These are phyloP conservation scores for Millerago galiae DNA, from an alignment of 805 yeast genomes.

Conservation along the genomic window DNA sequence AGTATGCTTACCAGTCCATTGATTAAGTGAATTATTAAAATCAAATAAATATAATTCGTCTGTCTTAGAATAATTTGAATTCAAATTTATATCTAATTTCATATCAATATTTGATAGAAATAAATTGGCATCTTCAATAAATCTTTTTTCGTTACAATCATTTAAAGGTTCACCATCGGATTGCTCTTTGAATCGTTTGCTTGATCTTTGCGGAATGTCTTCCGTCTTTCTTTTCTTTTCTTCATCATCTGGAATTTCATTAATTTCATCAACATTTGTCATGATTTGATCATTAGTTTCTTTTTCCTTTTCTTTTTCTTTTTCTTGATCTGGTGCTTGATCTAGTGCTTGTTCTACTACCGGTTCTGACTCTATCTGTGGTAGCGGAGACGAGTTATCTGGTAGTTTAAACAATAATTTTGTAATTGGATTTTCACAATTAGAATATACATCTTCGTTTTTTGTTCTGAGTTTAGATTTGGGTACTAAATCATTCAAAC, in stretches of 20 bases:
- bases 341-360: no score
- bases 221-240: slow-evolving; percentile 14
- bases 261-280: not conserved
- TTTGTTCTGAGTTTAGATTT: slow-evolving; percentile 29
- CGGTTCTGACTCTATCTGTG: no score
- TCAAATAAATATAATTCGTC: slow-evolving; percentile 4
- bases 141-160: slow-evolving; percentile 1
- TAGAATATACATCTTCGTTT: slow-evolving; percentile 44
- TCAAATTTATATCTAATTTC: slow-evolving; percentile 2
- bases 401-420: slow-evolving; percentile 23
- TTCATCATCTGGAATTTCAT: not conserved
- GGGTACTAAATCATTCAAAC: slow-evolving; percentile 27
- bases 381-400: no score
- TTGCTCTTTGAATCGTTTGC: slow-evolving; percentile 33
- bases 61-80: slow-evolving; percentile 2
- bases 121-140: slow-evolving; percentile 7
- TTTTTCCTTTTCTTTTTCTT: slow-evolving; percentile 5
- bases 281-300: not conserved
- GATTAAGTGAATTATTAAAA: slow-evolving; percentile 10
- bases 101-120: slow-evolving; percentile 1
- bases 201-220: slow-evolving; percentile 28
- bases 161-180: slow-evolving; percentile 16
- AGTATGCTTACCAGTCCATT: slow-evolving; percentile 24
- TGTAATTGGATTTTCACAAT: slow-evolving; percentile 44
- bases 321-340: no score